Base-by-base conservation (phyloP, 2,329 filamentous ascomycete genomes). In the Colletotrichum sidae region DNA sequence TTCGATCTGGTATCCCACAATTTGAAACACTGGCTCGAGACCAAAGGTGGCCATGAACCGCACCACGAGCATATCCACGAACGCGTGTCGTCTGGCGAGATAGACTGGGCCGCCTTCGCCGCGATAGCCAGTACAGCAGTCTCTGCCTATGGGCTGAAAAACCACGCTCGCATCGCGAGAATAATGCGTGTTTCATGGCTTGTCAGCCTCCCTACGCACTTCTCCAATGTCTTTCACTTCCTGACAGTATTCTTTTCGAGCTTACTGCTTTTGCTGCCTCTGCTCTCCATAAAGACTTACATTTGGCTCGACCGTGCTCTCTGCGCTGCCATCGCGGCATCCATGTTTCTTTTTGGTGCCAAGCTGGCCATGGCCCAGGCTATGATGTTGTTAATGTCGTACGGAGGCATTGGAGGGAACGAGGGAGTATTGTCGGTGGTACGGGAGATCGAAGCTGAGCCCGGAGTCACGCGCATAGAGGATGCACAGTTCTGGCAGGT, bases 401-500 rank as follows among this genome's bases (percentile, higher is more conserved):
- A 96, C 55, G 75, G 77, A 34, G 78, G 76, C 9, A 74, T 68
- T 38, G 45, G 59, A 34, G 77, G 76, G 39, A 77, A 79, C 53
- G 75, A 74, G 44, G 80, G 87, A 4, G 89, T 96, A 2, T 84
- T 88, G 4, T 89, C 90, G 25, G 90, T 97, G n/a, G 84, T 97
- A 72, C 87, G 88, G 60, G 93, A 97, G 76, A 94, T 99, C 55
- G 90, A 94, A 75, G 86, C 89, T 2, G 94, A 97, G 72, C 88
- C 92, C 2, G 86, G 86, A 60, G 89, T 98, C 34, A 86, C 86
- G 49, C 86, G 86, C 1, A 89, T 99, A 51, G 93, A 97, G 63
- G 94, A 97, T 73, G 95, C 94, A 2, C 90, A 94, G 74, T 97
- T 99, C 78, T 99, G 96, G 96, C 96, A 99, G 81, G 96, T 97